Percentiles rank a stretch among this genome's conserved stretches.
These are phyloP conservation scores for Sedum album DNA, from an alignment of 164 flowering plant species.

Conservation along the genomic window DNA sequence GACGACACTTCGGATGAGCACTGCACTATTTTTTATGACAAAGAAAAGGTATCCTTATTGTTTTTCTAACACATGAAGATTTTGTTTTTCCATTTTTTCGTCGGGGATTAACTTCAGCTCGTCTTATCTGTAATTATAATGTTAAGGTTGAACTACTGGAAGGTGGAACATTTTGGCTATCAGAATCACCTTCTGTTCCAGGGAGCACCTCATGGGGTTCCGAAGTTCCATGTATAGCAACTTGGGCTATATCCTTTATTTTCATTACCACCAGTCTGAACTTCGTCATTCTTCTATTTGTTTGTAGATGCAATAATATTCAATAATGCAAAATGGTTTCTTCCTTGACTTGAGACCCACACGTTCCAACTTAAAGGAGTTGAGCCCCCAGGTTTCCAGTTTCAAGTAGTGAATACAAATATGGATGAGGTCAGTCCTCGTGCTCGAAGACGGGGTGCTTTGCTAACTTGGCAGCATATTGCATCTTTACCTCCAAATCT, in stretches of 20 bases:
- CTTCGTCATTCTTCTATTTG: background rate
- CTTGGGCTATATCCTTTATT: constrained; percentile 99
- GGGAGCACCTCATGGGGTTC: constrained; percentile 95
- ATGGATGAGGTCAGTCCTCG: constrained; percentile 90
- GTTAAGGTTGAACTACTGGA: constrained; percentile 82
- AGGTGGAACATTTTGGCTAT: constrained; percentile 98
- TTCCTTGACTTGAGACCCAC: constrained; percentile 75
- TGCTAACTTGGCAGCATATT: constrained; percentile 97
- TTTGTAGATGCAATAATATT: background rate
- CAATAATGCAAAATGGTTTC: constrained; percentile 9
- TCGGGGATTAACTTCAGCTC: background rate
- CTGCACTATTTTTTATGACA: constrained; percentile 86
- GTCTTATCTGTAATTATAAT: constrained; percentile 7
- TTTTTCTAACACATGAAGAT: background rate
- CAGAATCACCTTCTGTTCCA: constrained; percentile 96
- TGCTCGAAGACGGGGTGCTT: constrained; percentile 90
- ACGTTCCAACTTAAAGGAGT: constrained; percentile 93
- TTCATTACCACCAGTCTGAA: background rate
- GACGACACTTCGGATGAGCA: constrained; percentile 75
- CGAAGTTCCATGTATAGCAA: constrained; percentile 76
- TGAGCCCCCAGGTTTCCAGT: constrained; percentile 90
- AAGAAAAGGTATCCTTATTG: constrained; percentile 56
- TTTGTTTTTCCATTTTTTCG: too few species aligned
- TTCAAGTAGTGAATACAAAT: constrained; percentile 88
- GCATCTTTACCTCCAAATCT: constrained; percentile 93